Base-by-base conservation (phyloP, 2,329 filamentous ascomycete species). In the Botrytis pseudocinerea region DNA sequence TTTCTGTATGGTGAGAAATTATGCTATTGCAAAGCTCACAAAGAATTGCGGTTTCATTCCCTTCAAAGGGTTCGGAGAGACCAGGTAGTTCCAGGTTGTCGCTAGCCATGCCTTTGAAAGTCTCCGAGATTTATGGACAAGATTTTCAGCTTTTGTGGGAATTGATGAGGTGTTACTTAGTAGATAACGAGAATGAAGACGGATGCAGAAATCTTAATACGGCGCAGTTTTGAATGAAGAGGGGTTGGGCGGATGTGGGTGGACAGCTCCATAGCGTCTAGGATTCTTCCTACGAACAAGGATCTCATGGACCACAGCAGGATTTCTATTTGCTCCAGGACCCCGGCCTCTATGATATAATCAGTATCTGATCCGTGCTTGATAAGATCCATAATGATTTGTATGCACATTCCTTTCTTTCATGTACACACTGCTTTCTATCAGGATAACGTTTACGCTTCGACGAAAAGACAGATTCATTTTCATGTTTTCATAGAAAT, bases 131-230 rank as follows among this genome's bases (percentile, higher is more conserved):
- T 2, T 54, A n/a, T 51, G 4, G 48, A 51, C 25, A 3, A n/a
- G 12, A 16, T n/a, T 2, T n/a, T n/a, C 48, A 1, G 25, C 1
- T 6, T 16, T n/a, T n/a, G 25, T 3, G 25, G 10, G 5, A 51
- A 54, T 54, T 7, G 25, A n/a, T 54, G 25, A 54, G 12, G 25
- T 54, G 12, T 16, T 16, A 1, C 4, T n/a, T 1, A 6, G 25
- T n/a, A n/a, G 48, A n/a, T 7, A n/a, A 54, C 16, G n/a, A 7
- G 25, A n/a, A 54, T 54, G 5, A n/a, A 54, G 12, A n/a, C 5
- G 0, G 48, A 54, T 1, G 0, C n/a, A n/a, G 14, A n/a, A 54
- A 1, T n/a, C 4, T n/a, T 14, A 14, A 5, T 14, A 22, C 25
- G 25, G 25, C 10, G 25, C 10, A 51, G 22, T 51, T n/a, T n/a